These are phyloP conservation scores for Erysimum cheiri DNA, from an alignment of 441 rosid species.

Conservation along the genomic window DNA sequence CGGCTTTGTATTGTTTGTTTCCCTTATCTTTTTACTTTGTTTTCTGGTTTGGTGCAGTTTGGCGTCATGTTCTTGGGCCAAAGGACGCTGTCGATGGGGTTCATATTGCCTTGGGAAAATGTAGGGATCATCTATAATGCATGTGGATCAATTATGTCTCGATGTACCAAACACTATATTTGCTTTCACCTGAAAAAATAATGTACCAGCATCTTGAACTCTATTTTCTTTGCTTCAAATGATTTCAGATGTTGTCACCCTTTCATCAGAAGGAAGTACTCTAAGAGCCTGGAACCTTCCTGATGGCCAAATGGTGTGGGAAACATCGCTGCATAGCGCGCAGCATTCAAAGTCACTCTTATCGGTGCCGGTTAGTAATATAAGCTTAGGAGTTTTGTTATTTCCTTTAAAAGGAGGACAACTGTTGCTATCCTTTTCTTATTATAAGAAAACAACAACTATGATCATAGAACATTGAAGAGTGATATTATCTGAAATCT, in stretches of 20 bases:
- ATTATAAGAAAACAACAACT: slow-evolving; percentile 14
- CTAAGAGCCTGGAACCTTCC: slow-evolving; percentile 99
- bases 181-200: slow-evolving; percentile 23
- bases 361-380: slow-evolving; percentile 67
- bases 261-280: slow-evolving; percentile 81
- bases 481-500: slow-evolving; percentile 5
- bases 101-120: slow-evolving; percentile 88
- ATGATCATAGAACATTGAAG: not conserved
- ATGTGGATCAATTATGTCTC: slow-evolving; percentile 12
- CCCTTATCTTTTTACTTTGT: slow-evolving; percentile 6
- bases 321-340: slow-evolving; percentile 69
- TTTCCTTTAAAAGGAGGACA: not conserved
- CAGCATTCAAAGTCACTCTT: slow-evolving; percentile 67
- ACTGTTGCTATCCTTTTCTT: not conserved
- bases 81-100: slow-evolving; percentile 76
- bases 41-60: slow-evolving; percentile 63
- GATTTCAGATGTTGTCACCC: slow-evolving; percentile 81
- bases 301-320: slow-evolving; percentile 99
- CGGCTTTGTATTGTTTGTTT: not conserved
- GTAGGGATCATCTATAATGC: slow-evolving; percentile 46
- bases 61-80: slow-evolving; percentile 90
- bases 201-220: slow-evolving; percentile 21
- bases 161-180: not conserved
- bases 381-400: slow-evolving; percentile 19
- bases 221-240: slow-evolving; percentile 30